phyloP scores from a whole-genome alignment of 176 grass and related monocot genomes.

The Avena sativa region DNA sequence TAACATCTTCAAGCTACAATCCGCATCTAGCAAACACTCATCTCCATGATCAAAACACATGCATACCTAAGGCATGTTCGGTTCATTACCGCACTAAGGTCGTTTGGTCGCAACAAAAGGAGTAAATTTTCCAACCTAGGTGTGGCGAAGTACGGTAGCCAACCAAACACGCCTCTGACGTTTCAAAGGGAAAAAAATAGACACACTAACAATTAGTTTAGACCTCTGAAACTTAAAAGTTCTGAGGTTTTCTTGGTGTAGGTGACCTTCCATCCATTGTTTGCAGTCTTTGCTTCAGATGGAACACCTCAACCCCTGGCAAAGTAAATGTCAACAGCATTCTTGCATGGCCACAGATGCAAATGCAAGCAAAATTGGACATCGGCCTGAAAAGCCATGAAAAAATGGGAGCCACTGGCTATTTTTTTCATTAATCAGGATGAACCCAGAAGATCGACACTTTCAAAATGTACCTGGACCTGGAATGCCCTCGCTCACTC shows the following conservation, averaged over 20 bases:
- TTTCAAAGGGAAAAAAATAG: background rate
- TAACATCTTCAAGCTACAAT: too few species aligned
- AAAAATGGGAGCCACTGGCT: slow-evolving; percentile 1
- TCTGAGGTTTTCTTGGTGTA: slow-evolving; percentile 71
- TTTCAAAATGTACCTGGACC: slow-evolving; percentile 67
- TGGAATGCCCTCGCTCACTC: slow-evolving; percentile 76
- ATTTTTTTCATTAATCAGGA: background rate
- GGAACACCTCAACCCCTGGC: slow-evolving; percentile 87
- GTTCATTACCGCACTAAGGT: background rate
- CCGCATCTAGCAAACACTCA: background rate
- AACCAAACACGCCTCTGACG: background rate
- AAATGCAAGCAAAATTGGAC: background rate
- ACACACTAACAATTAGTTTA: background rate
- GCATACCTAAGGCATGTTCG: slow-evolving; percentile 21
- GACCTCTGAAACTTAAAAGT: slow-evolving; percentile 34
- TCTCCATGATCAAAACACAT: slow-evolving; percentile 24
- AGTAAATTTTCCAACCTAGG: background rate
- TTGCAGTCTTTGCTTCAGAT: slow-evolving; percentile 82
- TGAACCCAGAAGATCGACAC: background rate
- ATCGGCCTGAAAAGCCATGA: background rate
- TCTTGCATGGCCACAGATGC: background rate
- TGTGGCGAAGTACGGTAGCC: background rate
- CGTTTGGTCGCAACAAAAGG: background rate
- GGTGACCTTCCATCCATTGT: slow-evolving; percentile 73
- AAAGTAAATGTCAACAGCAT: slow-evolving; percentile 29